Evolutionary conservation across 2,329 filamentous ascomycete genomes (phyloP), one percentile per base, ranked within the genome.

Genomic region (Scedosporium dehoogii): DNA sequence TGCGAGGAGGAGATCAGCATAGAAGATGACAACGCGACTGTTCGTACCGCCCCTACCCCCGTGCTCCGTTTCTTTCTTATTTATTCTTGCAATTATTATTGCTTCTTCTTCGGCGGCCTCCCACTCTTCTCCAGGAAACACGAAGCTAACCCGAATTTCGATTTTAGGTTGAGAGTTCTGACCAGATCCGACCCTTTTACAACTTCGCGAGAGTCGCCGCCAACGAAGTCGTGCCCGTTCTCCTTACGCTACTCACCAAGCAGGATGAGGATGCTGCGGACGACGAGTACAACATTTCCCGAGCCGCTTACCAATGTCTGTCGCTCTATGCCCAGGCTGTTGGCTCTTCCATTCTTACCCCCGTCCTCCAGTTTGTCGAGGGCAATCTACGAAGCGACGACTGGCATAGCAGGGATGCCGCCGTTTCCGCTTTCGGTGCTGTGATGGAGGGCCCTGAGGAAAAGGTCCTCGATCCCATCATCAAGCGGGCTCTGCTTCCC

Each of bases 401-500:
- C 75, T 99, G 94, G 94, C 92, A 96, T 74, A 85, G 87, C 74
- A 87, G 94, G 69, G 94, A 99, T 78, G 94, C 94, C 61, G 92
- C 94, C 59, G 94, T 99, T 38, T 96, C 94, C 64, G 92, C 94
- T 18, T 97, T 99, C 69, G 94, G 94, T 66, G 94, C 92, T 67
- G 97, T 99, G 69, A 97, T 99, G 92, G 94, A 99, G 73, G 94
- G 94, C 27, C 94, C 94, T 1, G 94, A 97, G 64, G 90, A 96
- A 75, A 91, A 90, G 78, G 86, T 93, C 59, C 80, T 99, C 60
- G 91, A 96, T 70, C 92, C 93, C 63, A 89, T 99, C 63, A 91
- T 99, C 71, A 96, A 96, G 80, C 93, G 97, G 74, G 94, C 92
- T 65, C 84, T 99, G 59, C 89, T 91, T 60, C 90, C 97, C 62